phyloP scores from a whole-genome alignment of 345 rosid species.

The Camelina hispida region DNA sequence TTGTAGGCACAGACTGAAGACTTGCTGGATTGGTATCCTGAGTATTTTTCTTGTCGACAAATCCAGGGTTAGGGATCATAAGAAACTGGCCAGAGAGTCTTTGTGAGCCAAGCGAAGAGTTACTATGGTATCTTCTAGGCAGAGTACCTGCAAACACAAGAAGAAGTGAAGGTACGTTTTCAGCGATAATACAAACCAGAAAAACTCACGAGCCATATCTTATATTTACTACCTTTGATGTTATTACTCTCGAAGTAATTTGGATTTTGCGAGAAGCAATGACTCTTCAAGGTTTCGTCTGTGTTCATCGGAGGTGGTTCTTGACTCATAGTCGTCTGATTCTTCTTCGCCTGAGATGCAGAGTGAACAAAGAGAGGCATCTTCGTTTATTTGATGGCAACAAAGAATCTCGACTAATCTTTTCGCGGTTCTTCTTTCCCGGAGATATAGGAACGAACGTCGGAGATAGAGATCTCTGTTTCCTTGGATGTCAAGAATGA shows the following conservation, averaged over 20 bases:
- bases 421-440: background rate
- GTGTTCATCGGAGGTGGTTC: background rate
- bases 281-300: background rate
- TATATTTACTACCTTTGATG: background rate
- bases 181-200: background rate
- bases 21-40: background rate
- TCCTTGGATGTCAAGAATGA: background rate
- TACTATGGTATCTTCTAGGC: background rate
- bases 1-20: background rate
- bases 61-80: slow-evolving; percentile 10
- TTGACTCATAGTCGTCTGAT: background rate
- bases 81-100: slow-evolving; percentile 1
- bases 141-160: background rate
- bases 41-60: background rate
- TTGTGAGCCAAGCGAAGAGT: slow-evolving; percentile 6
- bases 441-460: background rate
- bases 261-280: background rate
- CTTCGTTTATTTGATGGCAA: background rate
- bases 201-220: background rate
- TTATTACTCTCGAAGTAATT: background rate
- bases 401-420: background rate
- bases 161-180: background rate
- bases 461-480: background rate
- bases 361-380: background rate
- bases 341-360: background rate